Evolutionary conservation across 2,329 filamentous ascomycete species (phyloP).

Genomic region (Periconia sp.): DNA sequence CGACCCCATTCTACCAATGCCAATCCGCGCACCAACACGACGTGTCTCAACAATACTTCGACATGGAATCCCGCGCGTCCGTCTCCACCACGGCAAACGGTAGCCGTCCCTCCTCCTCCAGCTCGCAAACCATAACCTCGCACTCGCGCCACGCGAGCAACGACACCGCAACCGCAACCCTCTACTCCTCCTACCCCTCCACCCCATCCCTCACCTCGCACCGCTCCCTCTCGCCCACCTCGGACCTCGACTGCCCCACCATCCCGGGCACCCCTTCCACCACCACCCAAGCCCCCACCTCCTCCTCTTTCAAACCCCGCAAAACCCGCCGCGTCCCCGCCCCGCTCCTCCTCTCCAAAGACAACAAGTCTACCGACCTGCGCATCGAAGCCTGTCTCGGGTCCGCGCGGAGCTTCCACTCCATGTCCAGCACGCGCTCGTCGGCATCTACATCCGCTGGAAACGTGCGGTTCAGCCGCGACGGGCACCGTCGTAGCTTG

Average conservation of each 20-base stretch:
- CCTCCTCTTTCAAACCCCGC: constrained; percentile 12
- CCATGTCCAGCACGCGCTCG: too few relatives aligned
- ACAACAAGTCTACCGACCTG: constrained; percentile 20
- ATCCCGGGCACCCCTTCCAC: background rate
- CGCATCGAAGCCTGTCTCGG: constrained; percentile 16
- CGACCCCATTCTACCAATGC: constrained; percentile 35
- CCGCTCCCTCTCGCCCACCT: constrained; percentile 7
- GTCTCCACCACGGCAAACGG: constrained; percentile 14
- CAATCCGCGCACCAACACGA: constrained; percentile 10
- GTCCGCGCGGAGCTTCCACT: constrained; percentile 18
- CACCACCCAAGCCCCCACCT: constrained; percentile 12
- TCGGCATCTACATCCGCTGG: too few relatives aligned
- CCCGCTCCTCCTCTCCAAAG: constrained; percentile 25
- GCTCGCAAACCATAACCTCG: constrained; percentile 15
- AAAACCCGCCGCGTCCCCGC: constrained; percentile 32
- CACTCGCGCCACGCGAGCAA: constrained; percentile 32
- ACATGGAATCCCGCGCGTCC: constrained; percentile 7
- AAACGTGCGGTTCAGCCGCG: constrained; percentile 10
- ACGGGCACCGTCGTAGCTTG: constrained; percentile 11
- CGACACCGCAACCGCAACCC: constrained; percentile 33
- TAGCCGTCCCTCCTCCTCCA: constrained; percentile 4
- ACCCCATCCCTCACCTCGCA: constrained; percentile 19
- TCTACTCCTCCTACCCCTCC: constrained; percentile 25
- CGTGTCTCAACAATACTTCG: constrained; percentile 2
- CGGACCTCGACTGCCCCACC: constrained; percentile 6